Conservation (phyloP, 2,329 filamentous ascomycete genomes). For the Lachnellula subtilissima region DNA sequence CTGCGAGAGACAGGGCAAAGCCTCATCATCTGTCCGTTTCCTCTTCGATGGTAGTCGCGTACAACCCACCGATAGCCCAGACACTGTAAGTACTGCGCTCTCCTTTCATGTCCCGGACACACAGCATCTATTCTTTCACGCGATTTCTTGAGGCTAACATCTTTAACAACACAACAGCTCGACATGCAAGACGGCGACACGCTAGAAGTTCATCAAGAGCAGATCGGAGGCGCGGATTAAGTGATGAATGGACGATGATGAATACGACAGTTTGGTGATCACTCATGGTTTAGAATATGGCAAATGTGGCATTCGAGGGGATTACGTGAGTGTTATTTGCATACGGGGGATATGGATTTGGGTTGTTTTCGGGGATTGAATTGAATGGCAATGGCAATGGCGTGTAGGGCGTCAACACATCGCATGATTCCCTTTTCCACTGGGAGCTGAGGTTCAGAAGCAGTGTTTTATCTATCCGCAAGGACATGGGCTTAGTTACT, state of each 20-base stretch:
- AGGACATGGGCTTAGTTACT: conserved; percentile 2
- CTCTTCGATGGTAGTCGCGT: conserved; percentile 95
- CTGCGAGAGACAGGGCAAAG: conserved; percentile 93
- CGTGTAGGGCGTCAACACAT: conserved; percentile 26
- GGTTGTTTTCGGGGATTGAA: conserved; percentile 11
- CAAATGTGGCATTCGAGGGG: background rate
- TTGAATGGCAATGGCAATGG: conserved; percentile 25
- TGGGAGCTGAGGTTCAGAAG: conserved; percentile 13
- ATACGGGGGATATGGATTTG: conserved; percentile 18
- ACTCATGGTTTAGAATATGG: background rate
- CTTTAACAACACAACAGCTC: conserved; percentile 52
- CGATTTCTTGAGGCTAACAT: conserved; percentile 10
- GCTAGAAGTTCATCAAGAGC: conserved; percentile 95
- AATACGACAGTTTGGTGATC: background rate
- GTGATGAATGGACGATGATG: conserved; percentile 1
- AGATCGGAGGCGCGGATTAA: conserved; percentile 68
- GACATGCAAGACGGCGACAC: conserved; percentile 97
- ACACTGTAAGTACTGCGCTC: conserved; percentile 60
- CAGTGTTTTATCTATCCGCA: conserved; percentile 11
- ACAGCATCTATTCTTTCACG: background rate
- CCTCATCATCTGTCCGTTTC: conserved; percentile 78
- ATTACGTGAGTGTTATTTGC: conserved; percentile 9
- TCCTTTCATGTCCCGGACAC: background rate
- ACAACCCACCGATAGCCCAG: conserved; percentile 81
- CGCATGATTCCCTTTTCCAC: conserved; percentile 18